phyloP scores from a whole-genome alignment of 306 rosid genomes.

The Comarum palustre region DNA sequence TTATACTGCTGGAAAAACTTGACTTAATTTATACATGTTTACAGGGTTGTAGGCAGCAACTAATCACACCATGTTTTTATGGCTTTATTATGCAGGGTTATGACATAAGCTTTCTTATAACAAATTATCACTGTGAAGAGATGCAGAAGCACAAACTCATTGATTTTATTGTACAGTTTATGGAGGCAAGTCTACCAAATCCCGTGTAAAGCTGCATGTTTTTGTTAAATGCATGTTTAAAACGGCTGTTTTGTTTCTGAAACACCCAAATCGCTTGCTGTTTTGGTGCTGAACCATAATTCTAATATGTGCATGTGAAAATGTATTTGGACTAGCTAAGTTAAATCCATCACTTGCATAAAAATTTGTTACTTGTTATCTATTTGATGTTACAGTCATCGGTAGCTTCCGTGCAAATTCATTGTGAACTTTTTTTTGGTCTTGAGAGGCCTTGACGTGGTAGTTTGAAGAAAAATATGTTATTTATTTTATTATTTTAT shows the following conservation, averaged over 20 bases:
- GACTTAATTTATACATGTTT: not conserved
- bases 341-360: not conserved
- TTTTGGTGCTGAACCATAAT: not conserved
- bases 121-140: constrained; percentile 92
- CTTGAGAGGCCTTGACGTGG: not conserved
- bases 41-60: not conserved
- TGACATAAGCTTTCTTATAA: constrained; percentile 93
- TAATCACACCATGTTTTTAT: not conserved
- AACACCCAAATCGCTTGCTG: not conserved
- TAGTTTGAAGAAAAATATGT: not conserved
- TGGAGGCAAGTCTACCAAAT: constrained; percentile 73
- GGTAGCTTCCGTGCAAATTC: not conserved
- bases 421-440: not conserved
- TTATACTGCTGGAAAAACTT: not conserved
- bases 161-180: constrained; percentile 91
- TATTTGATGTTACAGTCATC: not conserved
- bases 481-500: not conserved
- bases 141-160: constrained; percentile 96
- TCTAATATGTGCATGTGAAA: not conserved
- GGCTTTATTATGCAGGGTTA: constrained; percentile 69
- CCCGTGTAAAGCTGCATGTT: constrained; percentile 20
- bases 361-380: not conserved
- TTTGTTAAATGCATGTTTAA: constrained; percentile 13
- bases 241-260: not conserved
- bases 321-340: not conserved